Evolutionary conservation across 2,329 filamentous ascomycete species (phyloP).

Genomic region (Fonsecaea nubica): DNA sequence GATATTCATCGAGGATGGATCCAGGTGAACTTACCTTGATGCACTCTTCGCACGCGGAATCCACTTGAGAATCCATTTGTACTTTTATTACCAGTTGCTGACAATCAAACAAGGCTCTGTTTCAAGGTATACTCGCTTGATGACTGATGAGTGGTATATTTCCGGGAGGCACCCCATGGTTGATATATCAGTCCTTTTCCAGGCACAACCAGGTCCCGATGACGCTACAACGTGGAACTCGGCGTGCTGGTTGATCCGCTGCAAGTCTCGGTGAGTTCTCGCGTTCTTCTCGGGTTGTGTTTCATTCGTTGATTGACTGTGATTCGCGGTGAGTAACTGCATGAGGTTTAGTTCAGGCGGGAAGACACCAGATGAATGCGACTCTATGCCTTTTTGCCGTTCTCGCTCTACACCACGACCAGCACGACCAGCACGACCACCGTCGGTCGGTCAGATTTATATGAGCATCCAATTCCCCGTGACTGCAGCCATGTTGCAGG

Average conservation of each 20-base stretch:
- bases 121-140: not conserved
- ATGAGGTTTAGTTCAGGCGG: not conserved
- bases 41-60: conserved; percentile 37
- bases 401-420: not conserved
- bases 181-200: not conserved
- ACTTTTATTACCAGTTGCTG: not conserved
- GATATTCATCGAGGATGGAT: not conserved
- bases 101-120: not conserved
- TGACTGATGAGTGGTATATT: not conserved
- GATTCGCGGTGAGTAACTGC: not conserved
- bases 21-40: conserved; percentile 38
- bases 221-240: not conserved
- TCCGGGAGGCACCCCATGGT: not conserved
- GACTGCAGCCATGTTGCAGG: conserved; percentile 13
- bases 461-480: conserved; percentile 1
- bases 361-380: not conserved
- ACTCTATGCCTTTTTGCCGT: not conserved
- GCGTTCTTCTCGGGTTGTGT: conserved; percentile 24
- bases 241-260: conserved; percentile 1
- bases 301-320: not conserved
- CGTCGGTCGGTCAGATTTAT: not conserved
- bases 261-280: conserved; percentile 27
- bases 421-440: not conserved
- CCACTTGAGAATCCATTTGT: conserved; percentile 7
- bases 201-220: not conserved